Evolutionary conservation across 1,284 basidiomycete genomes (phyloP).

Genomic region (Ustilago bromivora): DNA sequence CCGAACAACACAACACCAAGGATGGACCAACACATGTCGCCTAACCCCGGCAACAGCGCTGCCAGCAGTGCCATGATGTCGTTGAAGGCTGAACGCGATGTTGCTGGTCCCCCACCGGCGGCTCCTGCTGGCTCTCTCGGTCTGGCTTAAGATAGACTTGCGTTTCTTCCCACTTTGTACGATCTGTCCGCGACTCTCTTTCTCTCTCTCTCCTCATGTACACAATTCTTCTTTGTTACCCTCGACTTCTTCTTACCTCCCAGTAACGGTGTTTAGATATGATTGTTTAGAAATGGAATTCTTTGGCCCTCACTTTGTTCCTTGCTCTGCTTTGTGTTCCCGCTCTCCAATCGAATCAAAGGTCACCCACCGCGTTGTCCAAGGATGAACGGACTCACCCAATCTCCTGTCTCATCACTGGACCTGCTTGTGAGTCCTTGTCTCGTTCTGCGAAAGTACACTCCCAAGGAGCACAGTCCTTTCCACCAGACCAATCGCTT

Average conservation of each 20-base stretch:
- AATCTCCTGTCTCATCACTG: too few species aligned
- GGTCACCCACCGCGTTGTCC: too few species aligned
- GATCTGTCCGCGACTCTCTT: not conserved
- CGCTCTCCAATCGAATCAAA: too few species aligned
- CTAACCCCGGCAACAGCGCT: constrained; percentile 7
- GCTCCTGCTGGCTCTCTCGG: constrained; percentile 44
- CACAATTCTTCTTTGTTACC: constrained; percentile 9
- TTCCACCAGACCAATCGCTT: constrained; percentile 54
- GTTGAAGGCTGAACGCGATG: constrained; percentile 29
- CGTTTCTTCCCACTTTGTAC: not conserved
- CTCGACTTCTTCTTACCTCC: not conserved
- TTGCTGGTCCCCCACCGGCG: constrained; percentile 21
- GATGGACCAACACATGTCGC: constrained; percentile 26
- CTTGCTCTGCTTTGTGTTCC: not conserved
- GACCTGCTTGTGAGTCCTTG: constrained; percentile 13
- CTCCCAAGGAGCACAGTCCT: constrained; percentile 58
- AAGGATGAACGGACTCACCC: too few species aligned
- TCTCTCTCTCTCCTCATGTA: constrained; percentile 16
- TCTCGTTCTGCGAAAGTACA: constrained; percentile 48
- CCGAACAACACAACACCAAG: constrained; percentile 23
- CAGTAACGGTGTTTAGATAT: constrained; percentile 54
- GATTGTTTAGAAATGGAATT: constrained; percentile 29
- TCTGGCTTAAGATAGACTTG: constrained; percentile 20
- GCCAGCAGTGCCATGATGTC: constrained; percentile 19
- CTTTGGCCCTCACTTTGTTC: not conserved